Base-by-base conservation (phyloP, 2,329 filamentous ascomycete species). In the Fusarium miscanthi region DNA sequence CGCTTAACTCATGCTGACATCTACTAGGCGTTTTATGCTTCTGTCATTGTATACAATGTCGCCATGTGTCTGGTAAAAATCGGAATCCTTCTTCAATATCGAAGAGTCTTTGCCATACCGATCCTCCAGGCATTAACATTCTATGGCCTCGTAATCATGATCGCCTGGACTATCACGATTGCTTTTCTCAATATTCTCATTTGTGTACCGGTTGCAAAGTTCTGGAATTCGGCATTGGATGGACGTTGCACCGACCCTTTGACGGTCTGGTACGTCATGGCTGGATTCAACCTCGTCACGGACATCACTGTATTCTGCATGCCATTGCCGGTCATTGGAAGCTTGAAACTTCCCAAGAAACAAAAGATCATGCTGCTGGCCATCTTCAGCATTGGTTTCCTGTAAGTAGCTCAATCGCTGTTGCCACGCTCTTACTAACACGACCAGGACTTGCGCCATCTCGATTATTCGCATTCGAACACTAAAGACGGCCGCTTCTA, bases 181-280 rank as follows among this genome's bases (percentile, higher is more conserved):
- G 37, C 46, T 1, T 71, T 71, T 10, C 52, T 71, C 3, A 70
- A 67, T 17, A 54, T 38, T 3, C 57, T 71, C 3, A 41, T 67
- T 2, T 71, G 69, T 38, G 25, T 71, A 1, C 69, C 69, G 0
- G 57, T 71, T 8, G 52, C 56, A 8, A 71, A 67, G n/a, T 67
- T 71, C 41, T 71, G 69, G 69, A n/a, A 63, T 6, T 19, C 19
- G 5, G 9, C 49, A 7, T 4, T 71, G 2, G 31, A 58, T 12
- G 69, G 69, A 2, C 35, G 16, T 31, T 71, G 69, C 13, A 40
- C 35, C 4, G 23, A 71, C 2, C 23, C 46, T 1, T 16, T 71
- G 13, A 33, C 43, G 8, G 37, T 71, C 8, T 71, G 69, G 69
- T 71, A 71, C 1, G 49, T 67, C 23, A 67, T 71, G 69, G 69